Percentiles rank a stretch among this genome's conserved stretches.
Evolutionary conservation across 2,329 filamentous ascomycete genomes (phyloP).

Genomic region (Aspergillus aculeatinus): DNA sequence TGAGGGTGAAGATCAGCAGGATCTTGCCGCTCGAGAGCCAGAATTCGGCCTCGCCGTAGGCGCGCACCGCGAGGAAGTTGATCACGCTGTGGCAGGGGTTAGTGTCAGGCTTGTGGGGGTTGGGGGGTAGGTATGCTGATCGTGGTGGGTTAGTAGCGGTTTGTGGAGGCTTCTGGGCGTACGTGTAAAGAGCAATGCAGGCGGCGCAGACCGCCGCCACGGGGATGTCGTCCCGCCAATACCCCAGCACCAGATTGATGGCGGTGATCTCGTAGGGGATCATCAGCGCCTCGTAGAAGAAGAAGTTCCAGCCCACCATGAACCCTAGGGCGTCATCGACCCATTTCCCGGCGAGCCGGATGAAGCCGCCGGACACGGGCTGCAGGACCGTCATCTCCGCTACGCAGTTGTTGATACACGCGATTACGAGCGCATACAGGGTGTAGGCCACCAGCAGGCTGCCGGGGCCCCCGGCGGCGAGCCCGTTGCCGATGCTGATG

Average conservation of each 20-base stretch:
- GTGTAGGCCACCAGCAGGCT: slow-evolving; percentile 33
- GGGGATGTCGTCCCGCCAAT: slow-evolving; percentile 37
- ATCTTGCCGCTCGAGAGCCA: slow-evolving; percentile 51
- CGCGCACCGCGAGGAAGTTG: slow-evolving; percentile 14
- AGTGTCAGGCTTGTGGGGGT: neutral
- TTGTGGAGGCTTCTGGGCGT: too few species aligned
- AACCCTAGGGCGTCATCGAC: slow-evolving; percentile 43
- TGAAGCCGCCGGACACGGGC: slow-evolving; percentile 36
- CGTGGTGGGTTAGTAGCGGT: too few species aligned
- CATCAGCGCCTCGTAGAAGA: slow-evolving; percentile 33
- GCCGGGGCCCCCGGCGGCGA: slow-evolving; percentile 28
- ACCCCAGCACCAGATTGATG: slow-evolving; percentile 34
- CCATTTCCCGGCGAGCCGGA: slow-evolving; percentile 36
- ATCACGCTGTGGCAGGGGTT: neutral
- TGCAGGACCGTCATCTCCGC: slow-evolving; percentile 43
- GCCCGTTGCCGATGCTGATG: slow-evolving; percentile 31
- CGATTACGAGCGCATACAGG: slow-evolving; percentile 21
- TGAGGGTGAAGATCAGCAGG: slow-evolving; percentile 63
- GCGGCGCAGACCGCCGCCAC: slow-evolving; percentile 28
- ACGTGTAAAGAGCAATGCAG: slow-evolving; percentile 1
- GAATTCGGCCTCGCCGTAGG: slow-evolving; percentile 17
- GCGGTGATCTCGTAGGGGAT: slow-evolving; percentile 39
- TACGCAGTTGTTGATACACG: slow-evolving; percentile 28
- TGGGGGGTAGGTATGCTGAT: too few species aligned
- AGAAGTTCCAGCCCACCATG: slow-evolving; percentile 45